These are phyloP conservation scores for Sanghuangporus sanghuang DNA, from an alignment of 1,284 basidiomycete genomes.

Conservation along the genomic window DNA sequence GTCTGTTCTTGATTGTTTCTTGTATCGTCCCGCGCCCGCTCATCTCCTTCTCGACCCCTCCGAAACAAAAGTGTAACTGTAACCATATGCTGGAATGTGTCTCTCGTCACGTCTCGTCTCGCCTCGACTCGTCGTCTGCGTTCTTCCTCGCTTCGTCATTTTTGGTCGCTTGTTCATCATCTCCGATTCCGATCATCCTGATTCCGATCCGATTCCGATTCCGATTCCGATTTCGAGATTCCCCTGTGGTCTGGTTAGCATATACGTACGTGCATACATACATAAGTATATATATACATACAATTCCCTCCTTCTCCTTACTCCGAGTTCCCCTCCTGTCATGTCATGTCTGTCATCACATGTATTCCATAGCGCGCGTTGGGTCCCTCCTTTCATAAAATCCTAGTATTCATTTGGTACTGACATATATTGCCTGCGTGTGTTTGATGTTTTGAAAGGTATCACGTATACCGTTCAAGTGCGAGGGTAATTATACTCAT, in stretches of 20 bases:
- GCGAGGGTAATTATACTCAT: too few species aligned
- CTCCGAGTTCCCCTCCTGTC: neutral
- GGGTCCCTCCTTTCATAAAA: neutral
- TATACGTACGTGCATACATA: neutral
- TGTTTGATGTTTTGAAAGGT: too few species aligned
- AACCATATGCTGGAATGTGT: constrained; percentile 1
- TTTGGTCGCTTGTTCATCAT: neutral
- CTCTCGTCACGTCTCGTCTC: neutral
- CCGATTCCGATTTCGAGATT: too few species aligned
- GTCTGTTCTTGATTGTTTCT: neutral
- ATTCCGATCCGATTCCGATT: too few species aligned
- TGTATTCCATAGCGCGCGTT: constrained; percentile 1
- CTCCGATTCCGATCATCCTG: too few species aligned
- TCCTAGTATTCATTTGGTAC: neutral
- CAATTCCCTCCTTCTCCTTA: neutral
- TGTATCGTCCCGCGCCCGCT: neutral
- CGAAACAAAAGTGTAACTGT: constrained; percentile 10
- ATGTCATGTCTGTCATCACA: neutral
- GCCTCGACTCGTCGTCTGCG: neutral
- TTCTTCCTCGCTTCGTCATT: neutral
- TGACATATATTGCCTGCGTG: neutral
- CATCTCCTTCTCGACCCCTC: neutral
- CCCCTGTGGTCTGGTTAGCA: neutral
- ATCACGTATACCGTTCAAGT: too few species aligned
- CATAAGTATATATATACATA: neutral